Conservation (phyloP, 345 rosid species). For the Cardamine chenopodiifolia region DNA sequence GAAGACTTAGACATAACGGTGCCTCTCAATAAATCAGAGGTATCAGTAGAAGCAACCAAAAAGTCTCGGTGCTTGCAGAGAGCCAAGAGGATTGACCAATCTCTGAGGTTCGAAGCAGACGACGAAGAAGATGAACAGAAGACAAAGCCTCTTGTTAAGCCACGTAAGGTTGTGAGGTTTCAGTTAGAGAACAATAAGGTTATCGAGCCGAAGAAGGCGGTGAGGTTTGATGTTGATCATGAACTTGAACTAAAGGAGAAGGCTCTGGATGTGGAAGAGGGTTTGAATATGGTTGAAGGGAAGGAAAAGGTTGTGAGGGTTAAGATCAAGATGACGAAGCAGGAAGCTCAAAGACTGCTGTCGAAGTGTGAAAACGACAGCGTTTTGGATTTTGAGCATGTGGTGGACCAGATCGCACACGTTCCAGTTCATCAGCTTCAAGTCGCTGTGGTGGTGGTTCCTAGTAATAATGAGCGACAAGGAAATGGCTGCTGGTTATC, state of each 20-base stretch:
- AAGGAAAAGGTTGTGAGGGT: slow-evolving; percentile 47
- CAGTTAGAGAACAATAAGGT: slow-evolving; percentile 40
- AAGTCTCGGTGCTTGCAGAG: slow-evolving; percentile 37
- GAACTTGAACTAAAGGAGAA: slow-evolving; percentile 24
- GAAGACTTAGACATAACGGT: slow-evolving; percentile 32
- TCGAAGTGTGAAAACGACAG: slow-evolving; percentile 57
- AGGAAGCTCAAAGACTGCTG: slow-evolving; percentile 57
- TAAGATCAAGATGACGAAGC: slow-evolving; percentile 67
- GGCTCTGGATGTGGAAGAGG: slow-evolving; percentile 24
- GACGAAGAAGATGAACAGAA: slow-evolving; percentile 40
- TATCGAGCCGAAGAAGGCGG: slow-evolving; percentile 23
- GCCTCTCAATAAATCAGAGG: slow-evolving; percentile 32
- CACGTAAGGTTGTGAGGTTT: slow-evolving; percentile 45
- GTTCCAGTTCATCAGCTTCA: slow-evolving; percentile 53
- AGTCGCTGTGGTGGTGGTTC: slow-evolving; percentile 37
- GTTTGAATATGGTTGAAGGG: neutral
- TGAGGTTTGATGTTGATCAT: slow-evolving; percentile 15
- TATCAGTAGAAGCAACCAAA: slow-evolving; percentile 25
- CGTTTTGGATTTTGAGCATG: slow-evolving; percentile 54
- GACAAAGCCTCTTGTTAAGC: slow-evolving; percentile 28
- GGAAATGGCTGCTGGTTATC: slow-evolving; percentile 14
- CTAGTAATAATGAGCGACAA: slow-evolving; percentile 23
- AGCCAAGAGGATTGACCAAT: slow-evolving; percentile 36
- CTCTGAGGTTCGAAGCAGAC: slow-evolving; percentile 37
- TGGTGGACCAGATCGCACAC: slow-evolving; percentile 48